phyloP scores from a whole-genome alignment of 345 rosid genomes.

The Gynandropsis gynandra region DNA sequence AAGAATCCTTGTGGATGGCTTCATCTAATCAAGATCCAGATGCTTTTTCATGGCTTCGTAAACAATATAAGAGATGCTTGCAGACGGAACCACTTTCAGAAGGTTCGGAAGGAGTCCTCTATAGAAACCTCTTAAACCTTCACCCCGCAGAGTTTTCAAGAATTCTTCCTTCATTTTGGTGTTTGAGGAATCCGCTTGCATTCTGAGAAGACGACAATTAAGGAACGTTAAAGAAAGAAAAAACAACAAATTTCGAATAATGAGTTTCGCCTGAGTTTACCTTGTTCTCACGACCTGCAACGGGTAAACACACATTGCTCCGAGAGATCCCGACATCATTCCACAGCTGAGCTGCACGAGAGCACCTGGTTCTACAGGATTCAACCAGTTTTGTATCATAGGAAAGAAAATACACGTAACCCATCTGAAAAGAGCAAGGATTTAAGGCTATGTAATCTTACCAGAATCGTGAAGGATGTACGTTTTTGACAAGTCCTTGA shows the following conservation, averaged over 20 bases:
- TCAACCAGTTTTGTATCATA: slow-evolving; percentile 9
- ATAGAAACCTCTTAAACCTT: slow-evolving; percentile 86
- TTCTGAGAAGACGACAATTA: slow-evolving; percentile 34
- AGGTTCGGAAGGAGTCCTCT: slow-evolving; percentile 92
- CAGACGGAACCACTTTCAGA: slow-evolving; percentile 65
- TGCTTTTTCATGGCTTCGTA: slow-evolving; percentile 93
- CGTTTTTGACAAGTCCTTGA: slow-evolving; percentile 80
- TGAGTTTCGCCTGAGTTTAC: slow-evolving; percentile 28
- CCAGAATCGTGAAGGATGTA: slow-evolving; percentile 76
- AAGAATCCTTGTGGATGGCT: slow-evolving; percentile 7
- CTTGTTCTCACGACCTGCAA: slow-evolving; percentile 96
- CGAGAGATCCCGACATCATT: slow-evolving; percentile 83
- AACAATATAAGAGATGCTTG: slow-evolving; percentile 55
- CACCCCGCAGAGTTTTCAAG: slow-evolving; percentile 65
- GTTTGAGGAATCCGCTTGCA: slow-evolving; percentile 79
- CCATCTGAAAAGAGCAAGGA: not conserved
- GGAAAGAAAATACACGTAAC: not conserved
- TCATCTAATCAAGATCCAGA: slow-evolving; percentile 48
- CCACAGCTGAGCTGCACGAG: slow-evolving; percentile 88
- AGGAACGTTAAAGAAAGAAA: slow-evolving; percentile 10
- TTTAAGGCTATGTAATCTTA: slow-evolving; percentile 18
- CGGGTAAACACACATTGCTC: slow-evolving; percentile 95
- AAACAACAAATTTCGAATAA: not conserved
- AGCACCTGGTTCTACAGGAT: slow-evolving; percentile 72
- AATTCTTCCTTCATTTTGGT: slow-evolving; percentile 81